These are phyloP conservation scores for Cadophora gregata DNA, from an alignment of 2,329 filamentous ascomycete genomes.

Conservation along the genomic window DNA sequence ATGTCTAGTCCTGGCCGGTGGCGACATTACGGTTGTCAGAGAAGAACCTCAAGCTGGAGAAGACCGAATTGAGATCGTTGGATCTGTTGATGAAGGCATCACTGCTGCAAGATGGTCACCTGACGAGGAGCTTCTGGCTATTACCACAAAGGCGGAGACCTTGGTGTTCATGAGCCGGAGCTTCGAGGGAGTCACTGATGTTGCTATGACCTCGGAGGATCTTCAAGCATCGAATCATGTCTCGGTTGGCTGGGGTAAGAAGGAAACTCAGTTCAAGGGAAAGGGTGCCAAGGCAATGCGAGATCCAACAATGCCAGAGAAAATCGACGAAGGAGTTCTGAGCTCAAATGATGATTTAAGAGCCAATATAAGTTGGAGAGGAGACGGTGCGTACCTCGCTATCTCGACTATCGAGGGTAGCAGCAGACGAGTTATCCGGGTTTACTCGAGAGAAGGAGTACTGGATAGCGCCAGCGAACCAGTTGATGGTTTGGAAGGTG, in stretches of 20 bases:
- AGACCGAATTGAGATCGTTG: slow-evolving; percentile 91
- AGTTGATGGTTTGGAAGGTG: slow-evolving; percentile 86
- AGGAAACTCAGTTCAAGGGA: slow-evolving; percentile 96
- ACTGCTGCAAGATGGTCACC: slow-evolving; percentile 90
- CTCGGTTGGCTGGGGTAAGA: slow-evolving; percentile 97
- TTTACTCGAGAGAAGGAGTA: slow-evolving; percentile 88
- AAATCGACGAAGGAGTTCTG: slow-evolving; percentile 80
- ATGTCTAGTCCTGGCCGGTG: slow-evolving; percentile 85
- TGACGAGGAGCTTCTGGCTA: slow-evolving; percentile 87
- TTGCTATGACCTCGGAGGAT: slow-evolving; percentile 75
- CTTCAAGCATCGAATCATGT: slow-evolving; percentile 90
- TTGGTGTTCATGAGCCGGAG: slow-evolving; percentile 91
- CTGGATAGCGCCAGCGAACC: slow-evolving; percentile 95
- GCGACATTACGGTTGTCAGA: slow-evolving; percentile 86
- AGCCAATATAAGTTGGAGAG: slow-evolving; percentile 86
- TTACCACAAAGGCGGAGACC: slow-evolving; percentile 80
- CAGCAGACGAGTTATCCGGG: slow-evolving; percentile 78
- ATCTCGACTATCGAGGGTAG: slow-evolving; percentile 78
- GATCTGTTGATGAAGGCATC: slow-evolving; percentile 92
- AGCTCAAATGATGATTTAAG: slow-evolving; percentile 75
- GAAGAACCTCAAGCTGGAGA: slow-evolving; percentile 71
- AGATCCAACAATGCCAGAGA: slow-evolving; percentile 94
- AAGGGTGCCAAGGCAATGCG: slow-evolving; percentile 84
- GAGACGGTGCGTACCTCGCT: slow-evolving; percentile 89
- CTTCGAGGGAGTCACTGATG: slow-evolving; percentile 83